phyloP scores from a whole-genome alignment of 495 filamentous ascomycete species.

The Cladorrhinum samala region DNA sequence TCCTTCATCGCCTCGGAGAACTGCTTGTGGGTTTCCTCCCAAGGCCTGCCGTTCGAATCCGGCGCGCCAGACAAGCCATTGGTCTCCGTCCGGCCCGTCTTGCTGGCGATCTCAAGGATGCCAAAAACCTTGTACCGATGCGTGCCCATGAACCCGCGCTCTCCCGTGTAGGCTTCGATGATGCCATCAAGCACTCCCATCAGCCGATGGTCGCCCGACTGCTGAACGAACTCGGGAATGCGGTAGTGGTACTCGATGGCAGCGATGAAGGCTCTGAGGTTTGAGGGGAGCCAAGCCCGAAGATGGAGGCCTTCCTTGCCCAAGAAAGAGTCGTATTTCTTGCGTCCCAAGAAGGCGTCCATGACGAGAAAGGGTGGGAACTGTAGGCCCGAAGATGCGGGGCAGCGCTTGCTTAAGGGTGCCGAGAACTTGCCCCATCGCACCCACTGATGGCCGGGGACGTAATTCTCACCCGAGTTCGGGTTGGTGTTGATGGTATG shows the following conservation, averaged over 20 bases:
- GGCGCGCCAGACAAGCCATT: conserved; percentile 41
- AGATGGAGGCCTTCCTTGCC: conserved; percentile 44
- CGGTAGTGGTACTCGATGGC: conserved; percentile 46
- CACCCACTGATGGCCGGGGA: conserved; percentile 36
- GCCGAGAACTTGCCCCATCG: conserved; percentile 46
- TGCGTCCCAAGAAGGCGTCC: conserved; percentile 47
- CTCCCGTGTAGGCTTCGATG: conserved; percentile 43
- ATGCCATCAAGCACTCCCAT: conserved; percentile 45
- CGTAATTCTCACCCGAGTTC: conserved; percentile 41
- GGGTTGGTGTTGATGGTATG: conserved; percentile 49
- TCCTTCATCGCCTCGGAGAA: conserved; percentile 50
- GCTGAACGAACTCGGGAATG: conserved; percentile 43
- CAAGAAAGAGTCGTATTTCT: conserved; percentile 45
- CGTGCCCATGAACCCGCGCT: conserved; percentile 49
- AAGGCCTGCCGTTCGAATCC: conserved; percentile 35
- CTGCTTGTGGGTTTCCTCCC: conserved; percentile 46
- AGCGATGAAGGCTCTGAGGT: conserved; percentile 45
- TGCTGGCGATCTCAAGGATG: conserved; percentile 47
- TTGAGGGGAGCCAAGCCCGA: conserved; percentile 44
- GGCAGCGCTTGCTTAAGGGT: conserved; percentile 44
- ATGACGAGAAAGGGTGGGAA: conserved; percentile 46
- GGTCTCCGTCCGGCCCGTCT: conserved; percentile 45
- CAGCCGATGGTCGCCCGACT: conserved; percentile 38
- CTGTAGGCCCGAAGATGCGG: conserved; percentile 45
- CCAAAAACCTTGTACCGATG: conserved; percentile 49